These are phyloP conservation scores for Podospora anserina DNA, from an alignment of 495 filamentous ascomycete species.

Conservation along the genomic window DNA sequence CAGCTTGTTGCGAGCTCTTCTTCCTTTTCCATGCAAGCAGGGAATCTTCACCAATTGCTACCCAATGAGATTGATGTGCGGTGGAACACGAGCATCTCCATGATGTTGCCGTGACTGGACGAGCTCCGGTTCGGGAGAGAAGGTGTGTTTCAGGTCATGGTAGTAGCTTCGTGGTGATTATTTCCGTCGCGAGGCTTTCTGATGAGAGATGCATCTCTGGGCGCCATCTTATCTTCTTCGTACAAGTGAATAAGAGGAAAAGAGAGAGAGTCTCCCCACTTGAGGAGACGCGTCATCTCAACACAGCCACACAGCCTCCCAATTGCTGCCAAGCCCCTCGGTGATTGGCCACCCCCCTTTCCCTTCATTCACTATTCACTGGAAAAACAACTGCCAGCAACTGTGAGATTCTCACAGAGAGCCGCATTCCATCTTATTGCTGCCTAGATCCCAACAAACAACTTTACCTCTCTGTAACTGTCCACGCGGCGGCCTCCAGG, in stretches of 20 bases:
- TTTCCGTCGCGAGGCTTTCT: neutral
- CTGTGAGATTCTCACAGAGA: neutral
- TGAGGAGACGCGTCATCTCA: neutral
- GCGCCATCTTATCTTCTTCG: neutral
- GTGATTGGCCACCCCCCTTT: neutral
- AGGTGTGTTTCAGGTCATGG: neutral
- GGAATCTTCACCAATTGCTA: neutral
- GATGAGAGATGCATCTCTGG: neutral
- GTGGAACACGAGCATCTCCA: neutral
- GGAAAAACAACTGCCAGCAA: neutral
- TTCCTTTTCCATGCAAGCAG: neutral
- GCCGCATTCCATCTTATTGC: neutral
- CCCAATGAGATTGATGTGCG: neutral
- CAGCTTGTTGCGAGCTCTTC: neutral
- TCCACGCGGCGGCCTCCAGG: conserved; percentile 5
- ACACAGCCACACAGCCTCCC: neutral
- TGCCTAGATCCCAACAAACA: neutral
- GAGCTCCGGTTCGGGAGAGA: neutral
- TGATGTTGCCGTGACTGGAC: neutral
- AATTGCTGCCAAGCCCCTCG: neutral
- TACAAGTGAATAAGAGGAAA: neutral
- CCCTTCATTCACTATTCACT: too few relatives aligned
- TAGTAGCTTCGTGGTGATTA: neutral
- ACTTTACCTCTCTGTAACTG: neutral
- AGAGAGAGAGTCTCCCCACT: neutral